Percentiles rank a stretch among this genome's conserved stretches.
These are phyloP conservation scores for Cryptococcus jaspeensis DNA, from an alignment of 1,284 basidiomycete genomes.

Conservation along the genomic window DNA sequence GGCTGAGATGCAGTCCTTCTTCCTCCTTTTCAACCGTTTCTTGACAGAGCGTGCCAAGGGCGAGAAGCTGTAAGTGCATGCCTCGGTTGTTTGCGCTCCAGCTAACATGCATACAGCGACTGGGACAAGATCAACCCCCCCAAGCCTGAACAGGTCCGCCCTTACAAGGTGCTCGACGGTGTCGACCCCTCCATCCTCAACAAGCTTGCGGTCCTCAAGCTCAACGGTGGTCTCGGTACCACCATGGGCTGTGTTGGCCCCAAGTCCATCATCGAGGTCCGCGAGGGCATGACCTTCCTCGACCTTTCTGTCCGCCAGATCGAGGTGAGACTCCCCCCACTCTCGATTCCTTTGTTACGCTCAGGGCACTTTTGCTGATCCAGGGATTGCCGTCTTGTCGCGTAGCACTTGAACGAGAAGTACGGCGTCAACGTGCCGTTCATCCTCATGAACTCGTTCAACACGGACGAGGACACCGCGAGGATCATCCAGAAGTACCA, in stretches of 20 bases:
- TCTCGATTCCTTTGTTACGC: neutral
- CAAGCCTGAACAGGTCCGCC: slow-evolving; percentile 85
- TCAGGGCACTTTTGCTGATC: slow-evolving; percentile 6
- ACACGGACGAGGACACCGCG: slow-evolving; percentile 95
- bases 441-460: slow-evolving; percentile 99
- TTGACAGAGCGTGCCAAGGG: slow-evolving; percentile 92
- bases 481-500: slow-evolving; percentile 99
- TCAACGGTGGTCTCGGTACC: slow-evolving; percentile 94
- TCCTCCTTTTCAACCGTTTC: slow-evolving; percentile 98
- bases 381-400: neutral
- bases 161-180: slow-evolving; percentile 72
- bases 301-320: slow-evolving; percentile 97
- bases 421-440: slow-evolving; percentile 82
- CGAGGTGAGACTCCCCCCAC: slow-evolving; percentile 57
- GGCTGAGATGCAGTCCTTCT: slow-evolving; percentile 98
- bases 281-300: slow-evolving; percentile 98
- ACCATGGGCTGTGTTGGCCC: slow-evolving; percentile 56
- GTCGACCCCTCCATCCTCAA: slow-evolving; percentile 71
- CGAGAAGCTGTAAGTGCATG: slow-evolving; percentile 76
- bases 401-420: slow-evolving; percentile 59
- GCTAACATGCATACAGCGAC: slow-evolving; percentile 59
- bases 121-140: slow-evolving; percentile 99
- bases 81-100: too few relatives aligned
- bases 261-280: slow-evolving; percentile 87
- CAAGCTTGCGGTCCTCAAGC: slow-evolving; percentile 98